Percentiles rank a stretch among this genome's conserved stretches.
phyloP scores from a whole-genome alignment of 2,329 filamentous ascomycete genomes.

The Clarireedia paspali region DNA sequence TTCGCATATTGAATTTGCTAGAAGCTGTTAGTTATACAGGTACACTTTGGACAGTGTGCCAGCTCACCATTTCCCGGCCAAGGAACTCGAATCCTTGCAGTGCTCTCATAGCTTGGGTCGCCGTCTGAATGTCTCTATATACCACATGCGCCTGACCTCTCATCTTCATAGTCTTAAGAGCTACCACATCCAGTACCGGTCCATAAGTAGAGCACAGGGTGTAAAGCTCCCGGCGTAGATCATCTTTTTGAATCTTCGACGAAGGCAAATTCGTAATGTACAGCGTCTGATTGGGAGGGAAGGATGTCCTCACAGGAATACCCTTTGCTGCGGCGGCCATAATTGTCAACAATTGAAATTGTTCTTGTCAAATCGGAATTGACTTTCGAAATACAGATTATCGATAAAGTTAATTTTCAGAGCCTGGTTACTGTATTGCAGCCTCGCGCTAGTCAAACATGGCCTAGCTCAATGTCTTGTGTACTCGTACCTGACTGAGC shows the following conservation, averaged over 20 bases:
- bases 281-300: constrained; percentile 70
- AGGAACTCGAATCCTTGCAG: constrained; percentile 82
- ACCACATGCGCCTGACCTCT: constrained; percentile 91
- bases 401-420: background rate
- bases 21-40: background rate
- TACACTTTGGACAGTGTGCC: background rate
- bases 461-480: background rate
- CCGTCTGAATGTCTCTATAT: constrained; percentile 82
- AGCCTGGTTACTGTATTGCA: background rate
- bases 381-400: background rate
- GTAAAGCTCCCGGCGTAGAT: constrained; percentile 81
- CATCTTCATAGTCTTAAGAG: constrained; percentile 85
- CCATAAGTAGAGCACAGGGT: constrained; percentile 92
- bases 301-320: background rate
- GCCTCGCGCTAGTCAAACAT: constrained; percentile 5
- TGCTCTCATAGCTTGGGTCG: constrained; percentile 86
- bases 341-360: background rate
- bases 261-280: constrained; percentile 83
- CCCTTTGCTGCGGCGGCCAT: constrained; percentile 1
- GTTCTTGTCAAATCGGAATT: background rate
- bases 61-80: constrained; percentile 72
- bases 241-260: constrained; percentile 81
- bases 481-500: constrained; percentile 2
- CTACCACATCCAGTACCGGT: constrained; percentile 83
- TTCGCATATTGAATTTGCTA: constrained; percentile 91